phyloP scores from a whole-genome alignment of 2,329 filamentous ascomycete genomes.

The Furcasterigmium sp. region DNA sequence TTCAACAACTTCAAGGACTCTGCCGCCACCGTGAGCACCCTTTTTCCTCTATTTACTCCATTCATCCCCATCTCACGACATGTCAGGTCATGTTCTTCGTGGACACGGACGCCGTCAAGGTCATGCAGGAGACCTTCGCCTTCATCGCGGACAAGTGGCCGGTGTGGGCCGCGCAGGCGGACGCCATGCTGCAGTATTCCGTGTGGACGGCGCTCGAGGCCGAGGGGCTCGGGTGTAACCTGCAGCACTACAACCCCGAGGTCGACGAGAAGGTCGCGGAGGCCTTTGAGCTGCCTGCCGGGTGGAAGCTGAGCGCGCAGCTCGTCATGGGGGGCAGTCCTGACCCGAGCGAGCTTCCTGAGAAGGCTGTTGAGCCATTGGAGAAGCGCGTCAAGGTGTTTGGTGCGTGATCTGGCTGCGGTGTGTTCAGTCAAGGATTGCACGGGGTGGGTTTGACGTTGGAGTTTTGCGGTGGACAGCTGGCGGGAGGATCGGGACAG shows the following conservation, averaged over 20 bases:
- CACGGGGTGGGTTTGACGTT: no score
- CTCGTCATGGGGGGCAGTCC: conserved; percentile 70
- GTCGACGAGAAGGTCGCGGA: conserved; percentile 66
- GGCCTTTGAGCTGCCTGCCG: conserved; percentile 64
- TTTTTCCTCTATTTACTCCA: not conserved
- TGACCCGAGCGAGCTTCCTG: conserved; percentile 30
- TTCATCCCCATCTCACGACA: no score
- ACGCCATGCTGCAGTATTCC: conserved; percentile 76
- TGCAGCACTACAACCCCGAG: conserved; percentile 91
- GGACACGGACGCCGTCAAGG: conserved; percentile 62
- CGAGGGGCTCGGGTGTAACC: conserved; percentile 80
- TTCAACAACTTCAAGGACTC: conserved; percentile 55
- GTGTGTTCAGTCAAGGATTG: no score
- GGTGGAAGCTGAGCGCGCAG: conserved; percentile 77
- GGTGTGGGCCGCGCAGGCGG: conserved; percentile 68
- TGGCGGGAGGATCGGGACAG: no score
- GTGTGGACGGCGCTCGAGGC: conserved; percentile 81
- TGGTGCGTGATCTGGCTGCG: not conserved
- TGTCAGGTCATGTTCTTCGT: conserved; percentile 71
- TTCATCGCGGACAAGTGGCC: conserved; percentile 76
- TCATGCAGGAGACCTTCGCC: conserved; percentile 63
- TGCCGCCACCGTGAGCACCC: conserved; percentile 66
- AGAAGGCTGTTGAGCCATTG: not conserved
- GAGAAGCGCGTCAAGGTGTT: not conserved
- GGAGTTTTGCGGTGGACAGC: no score